These are phyloP conservation scores for Exsudoporus frostii DNA, from an alignment of 768 basidiomycete genomes.

Conservation along the genomic window DNA sequence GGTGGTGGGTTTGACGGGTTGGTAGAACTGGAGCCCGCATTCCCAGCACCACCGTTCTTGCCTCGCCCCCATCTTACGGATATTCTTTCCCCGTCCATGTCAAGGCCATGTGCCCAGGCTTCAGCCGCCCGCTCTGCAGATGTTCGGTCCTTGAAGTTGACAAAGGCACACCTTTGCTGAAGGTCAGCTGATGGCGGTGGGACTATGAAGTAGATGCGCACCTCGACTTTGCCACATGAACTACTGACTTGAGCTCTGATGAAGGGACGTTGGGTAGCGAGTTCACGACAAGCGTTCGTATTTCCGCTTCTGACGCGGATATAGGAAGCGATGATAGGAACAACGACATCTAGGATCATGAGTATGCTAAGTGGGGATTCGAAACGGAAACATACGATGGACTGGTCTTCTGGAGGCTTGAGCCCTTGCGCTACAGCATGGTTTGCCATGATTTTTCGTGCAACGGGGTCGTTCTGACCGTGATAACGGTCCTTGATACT, in stretches of 20 bases:
- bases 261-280: slow-evolving; percentile 65
- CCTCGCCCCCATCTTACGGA: slow-evolving; percentile 89
- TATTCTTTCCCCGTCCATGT: slow-evolving; percentile 72
- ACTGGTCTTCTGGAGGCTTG: slow-evolving; percentile 83
- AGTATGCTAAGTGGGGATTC: background rate
- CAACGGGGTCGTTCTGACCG: slow-evolving; percentile 91
- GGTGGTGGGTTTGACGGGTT: slow-evolving; percentile 3
- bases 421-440: slow-evolving; percentile 82
- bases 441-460: slow-evolving; percentile 79
- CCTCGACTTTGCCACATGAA: slow-evolving; percentile 81
- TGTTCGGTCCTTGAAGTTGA: slow-evolving; percentile 83
- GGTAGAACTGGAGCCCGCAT: slow-evolving; percentile 24
- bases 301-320: slow-evolving; percentile 64
- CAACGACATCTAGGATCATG: slow-evolving; percentile 64
- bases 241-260: slow-evolving; percentile 73
- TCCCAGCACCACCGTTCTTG: slow-evolving; percentile 38
- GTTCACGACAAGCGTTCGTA: slow-evolving; percentile 69
- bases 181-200: background rate
- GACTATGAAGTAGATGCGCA: slow-evolving; percentile 26
- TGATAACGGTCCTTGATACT: slow-evolving; percentile 94
- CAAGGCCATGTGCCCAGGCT: slow-evolving; percentile 88
- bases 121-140: slow-evolving; percentile 88
- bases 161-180: slow-evolving; percentile 77
- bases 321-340: slow-evolving; percentile 77
- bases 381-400: slow-evolving; percentile 59